Evolutionary conservation across 495 filamentous ascomycete species (phyloP), one percentile per base, ranked within the genome.

Genomic region (Penicillium coffeae): DNA sequence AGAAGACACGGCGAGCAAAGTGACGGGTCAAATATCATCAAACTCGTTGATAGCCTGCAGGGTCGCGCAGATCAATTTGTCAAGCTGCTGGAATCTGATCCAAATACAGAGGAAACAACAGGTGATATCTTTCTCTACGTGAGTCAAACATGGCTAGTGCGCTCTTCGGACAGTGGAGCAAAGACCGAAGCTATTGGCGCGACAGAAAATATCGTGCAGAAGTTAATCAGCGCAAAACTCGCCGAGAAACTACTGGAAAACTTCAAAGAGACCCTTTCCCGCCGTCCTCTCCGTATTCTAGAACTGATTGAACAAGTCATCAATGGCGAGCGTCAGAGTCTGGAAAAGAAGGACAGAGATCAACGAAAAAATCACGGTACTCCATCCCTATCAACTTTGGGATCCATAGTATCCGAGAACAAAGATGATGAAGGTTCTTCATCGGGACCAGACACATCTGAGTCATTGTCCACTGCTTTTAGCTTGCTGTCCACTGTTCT

Each of bases 401-500:
- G 65, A 14, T 66, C 64, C 21, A 73, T 74, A 9, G 63, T 69
- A 1, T 42, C 56, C 0, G 52, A 59, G 0, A 39, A 62, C 15
- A 42, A 50, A 2, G 10, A 50, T 30, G 45, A 51, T 22, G 43
- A 57, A 20, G 45, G 51, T 12, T 42, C 52, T 8, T 45, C 45
- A 37, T 36, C 55, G 0, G 69, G 71, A 9, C 69, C 79, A 35
- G 84, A 84, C 21, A 62, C 70, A 35, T 52, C 54, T 5, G 75
- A 77, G 42, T 76, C 79, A 0, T 62, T 80, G 2, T 65, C 78
- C 2, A 73, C 83, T 7, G 80, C 82, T 1, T 76, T 89, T 38
- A 87, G 84, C 50, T 64, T 89, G 13, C 64, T 89, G 3, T 87
- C 84, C 40, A 79, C 83, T 25, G 72, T 88, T 20, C 54, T 88